Percentiles rank a stretch among this genome's conserved stretches.
Conservation (phyloP, 306 rosid species). For the Rosa lucieae region DNA sequence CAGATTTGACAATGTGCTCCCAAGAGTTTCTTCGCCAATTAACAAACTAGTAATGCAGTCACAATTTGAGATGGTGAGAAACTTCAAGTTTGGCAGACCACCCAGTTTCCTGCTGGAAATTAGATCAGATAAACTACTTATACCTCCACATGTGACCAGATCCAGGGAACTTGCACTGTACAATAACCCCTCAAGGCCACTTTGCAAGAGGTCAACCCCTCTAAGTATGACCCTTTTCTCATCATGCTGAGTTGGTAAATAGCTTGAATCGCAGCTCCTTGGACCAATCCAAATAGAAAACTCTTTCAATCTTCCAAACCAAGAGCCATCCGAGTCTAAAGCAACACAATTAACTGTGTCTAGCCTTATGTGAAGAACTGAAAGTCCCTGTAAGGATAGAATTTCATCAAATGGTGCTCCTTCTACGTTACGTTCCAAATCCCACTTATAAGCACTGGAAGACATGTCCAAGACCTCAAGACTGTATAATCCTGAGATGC, state of each 20-base stretch:
- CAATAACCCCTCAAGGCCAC: conserved; percentile 12
- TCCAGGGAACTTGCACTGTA: conserved; percentile 17
- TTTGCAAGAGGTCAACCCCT: conserved; percentile 18
- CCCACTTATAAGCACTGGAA: conserved; percentile 20
- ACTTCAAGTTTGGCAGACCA: conserved; percentile 19
- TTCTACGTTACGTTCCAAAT: conserved; percentile 8
- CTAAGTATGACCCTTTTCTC: conserved; percentile 24
- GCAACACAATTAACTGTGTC: conserved; percentile 19
- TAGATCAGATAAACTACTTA: conserved; percentile 10
- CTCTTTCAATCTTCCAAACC: conserved; percentile 15
- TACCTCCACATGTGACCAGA: conserved; percentile 8
- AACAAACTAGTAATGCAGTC: conserved; percentile 5
- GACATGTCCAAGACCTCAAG: conserved; percentile 21
- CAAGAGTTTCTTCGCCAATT: background rate
- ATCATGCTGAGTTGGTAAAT: conserved; percentile 9
- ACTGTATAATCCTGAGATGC: conserved; percentile 9
- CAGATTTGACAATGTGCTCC: conserved; percentile 20
- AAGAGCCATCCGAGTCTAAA: conserved; percentile 18
- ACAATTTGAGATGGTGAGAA: conserved; percentile 7
- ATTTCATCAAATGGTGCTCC: conserved; percentile 27
- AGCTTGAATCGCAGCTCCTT: conserved; percentile 3
- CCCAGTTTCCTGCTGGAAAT: background rate
- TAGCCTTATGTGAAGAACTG: conserved; percentile 19
- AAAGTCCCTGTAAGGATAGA: conserved; percentile 2
- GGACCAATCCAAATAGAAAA: conserved; percentile 20